Evolutionary conservation across 2,329 filamentous ascomycete genomes (phyloP).

Genomic region (Chrysoporthe puriensis): DNA sequence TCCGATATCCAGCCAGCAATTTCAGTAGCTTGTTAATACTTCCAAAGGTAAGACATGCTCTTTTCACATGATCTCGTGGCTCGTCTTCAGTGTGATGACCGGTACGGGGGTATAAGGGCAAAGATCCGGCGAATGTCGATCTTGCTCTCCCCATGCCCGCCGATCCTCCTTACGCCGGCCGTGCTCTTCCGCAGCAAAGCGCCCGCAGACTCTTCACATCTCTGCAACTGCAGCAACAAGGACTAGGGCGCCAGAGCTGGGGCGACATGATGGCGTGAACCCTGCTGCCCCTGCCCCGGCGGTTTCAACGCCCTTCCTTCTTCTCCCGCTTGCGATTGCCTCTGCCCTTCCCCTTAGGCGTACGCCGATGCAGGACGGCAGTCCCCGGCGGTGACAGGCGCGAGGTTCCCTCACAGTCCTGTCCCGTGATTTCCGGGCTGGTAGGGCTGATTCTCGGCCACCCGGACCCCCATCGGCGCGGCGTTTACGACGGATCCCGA

Average conservation of each 20-base stretch:
- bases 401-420: background rate
- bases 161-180: background rate
- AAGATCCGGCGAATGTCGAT: background rate
- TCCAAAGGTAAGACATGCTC: too few species aligned
- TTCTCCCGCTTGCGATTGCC: background rate
- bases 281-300: too few species aligned
- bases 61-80: background rate
- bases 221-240: background rate
- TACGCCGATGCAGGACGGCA: background rate
- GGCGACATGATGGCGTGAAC: background rate
- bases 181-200: background rate
- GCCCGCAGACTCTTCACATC: too few species aligned
- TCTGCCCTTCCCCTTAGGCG: background rate
- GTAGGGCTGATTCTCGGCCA: background rate
- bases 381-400: background rate
- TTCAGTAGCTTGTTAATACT: too few species aligned
- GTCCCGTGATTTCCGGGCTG: background rate
- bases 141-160: background rate
- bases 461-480: background rate
- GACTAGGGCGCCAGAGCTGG: background rate
- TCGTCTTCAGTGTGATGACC: background rate
- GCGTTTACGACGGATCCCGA: background rate
- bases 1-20: background rate
- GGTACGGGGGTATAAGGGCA: background rate
- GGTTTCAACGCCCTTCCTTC: background rate